Percentiles rank a stretch among this genome's conserved stretches.
Conservation (phyloP, 306 rosid species). For the Lathyrus sativus region DNA sequence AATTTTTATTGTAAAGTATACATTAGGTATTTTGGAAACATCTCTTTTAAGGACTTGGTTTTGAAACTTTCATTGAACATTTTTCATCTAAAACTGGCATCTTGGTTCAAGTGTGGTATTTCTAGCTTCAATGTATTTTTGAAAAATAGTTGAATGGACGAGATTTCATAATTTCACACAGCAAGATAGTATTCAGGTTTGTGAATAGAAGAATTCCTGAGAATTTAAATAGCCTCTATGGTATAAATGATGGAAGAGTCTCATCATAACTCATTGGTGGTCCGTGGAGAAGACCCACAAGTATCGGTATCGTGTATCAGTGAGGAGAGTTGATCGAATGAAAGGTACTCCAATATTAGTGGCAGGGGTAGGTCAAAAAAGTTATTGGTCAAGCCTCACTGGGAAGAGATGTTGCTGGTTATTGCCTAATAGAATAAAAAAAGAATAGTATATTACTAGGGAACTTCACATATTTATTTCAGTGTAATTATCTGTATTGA, state of each 20-base stretch:
- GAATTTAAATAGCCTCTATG: neutral
- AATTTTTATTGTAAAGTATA: neutral
- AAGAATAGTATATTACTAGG: neutral
- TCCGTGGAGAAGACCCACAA: no score
- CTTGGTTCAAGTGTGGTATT: neutral
- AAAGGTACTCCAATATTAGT: neutral
- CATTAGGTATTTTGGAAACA: neutral
- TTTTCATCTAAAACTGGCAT: neutral
- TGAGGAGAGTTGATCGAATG: neutral
- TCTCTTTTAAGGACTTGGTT: neutral
- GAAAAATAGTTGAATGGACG: neutral
- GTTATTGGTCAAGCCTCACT: neutral
- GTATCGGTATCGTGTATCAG: no score
- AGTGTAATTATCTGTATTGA: slow-evolving; percentile 3
- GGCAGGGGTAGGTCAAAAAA: no score
- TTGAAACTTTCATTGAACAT: neutral
- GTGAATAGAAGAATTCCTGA: neutral
- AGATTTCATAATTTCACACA: neutral
- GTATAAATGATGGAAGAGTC: neutral
- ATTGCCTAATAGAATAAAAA: neutral
- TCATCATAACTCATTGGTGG: neutral
- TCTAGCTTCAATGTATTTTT: neutral
- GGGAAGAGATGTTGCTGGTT: slow-evolving; percentile 3
- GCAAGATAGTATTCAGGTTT: neutral
- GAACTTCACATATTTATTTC: slow-evolving; percentile 5